Conservation (phyloP, 371 early-diverging fungal genomes). For the Lichtheimia ramosa region DNA sequence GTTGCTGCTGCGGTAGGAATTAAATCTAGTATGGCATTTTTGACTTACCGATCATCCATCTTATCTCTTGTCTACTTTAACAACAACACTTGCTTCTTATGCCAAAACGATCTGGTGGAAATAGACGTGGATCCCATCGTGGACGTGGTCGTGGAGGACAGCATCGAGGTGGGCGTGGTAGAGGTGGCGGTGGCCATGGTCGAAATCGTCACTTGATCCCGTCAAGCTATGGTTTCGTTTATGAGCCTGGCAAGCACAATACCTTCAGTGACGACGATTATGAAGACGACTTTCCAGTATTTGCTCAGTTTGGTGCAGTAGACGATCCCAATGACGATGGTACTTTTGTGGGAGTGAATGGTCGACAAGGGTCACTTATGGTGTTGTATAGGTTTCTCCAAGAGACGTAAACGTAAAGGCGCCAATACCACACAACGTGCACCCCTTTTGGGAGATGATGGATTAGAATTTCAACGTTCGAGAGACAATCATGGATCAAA, state of each 20-base stretch:
- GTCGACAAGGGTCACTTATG: neutral
- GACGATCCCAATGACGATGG: conserved; percentile 8
- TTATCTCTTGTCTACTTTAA: too few species aligned
- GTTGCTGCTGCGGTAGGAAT: too few species aligned
- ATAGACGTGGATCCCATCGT: neutral
- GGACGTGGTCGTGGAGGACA: conserved; percentile 7
- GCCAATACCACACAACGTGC: too few species aligned
- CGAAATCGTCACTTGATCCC: conserved; percentile 10
- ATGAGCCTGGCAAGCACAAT: conserved; percentile 7
- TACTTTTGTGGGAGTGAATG: neutral
- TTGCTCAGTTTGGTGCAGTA: conserved; percentile 20
- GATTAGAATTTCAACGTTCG: neutral
- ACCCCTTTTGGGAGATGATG: neutral
- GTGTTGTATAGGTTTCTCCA: neutral
- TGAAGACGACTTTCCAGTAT: conserved; percentile 17
- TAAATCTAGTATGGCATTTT: too few species aligned
- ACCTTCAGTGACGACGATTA: conserved; percentile 5
- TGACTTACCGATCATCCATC: too few species aligned
- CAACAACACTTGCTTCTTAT: too few species aligned
- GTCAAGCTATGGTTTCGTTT: conserved; percentile 9
- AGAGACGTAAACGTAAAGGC: too few species aligned
- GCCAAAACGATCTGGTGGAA: too few species aligned
- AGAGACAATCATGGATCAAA: neutral
- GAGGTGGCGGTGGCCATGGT: conserved; percentile 15
- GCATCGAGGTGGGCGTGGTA: conserved; percentile 5